Base-by-base conservation (phyloP, 192 early-diverging fungal genomes). In the Coemansia sp. region DNA sequence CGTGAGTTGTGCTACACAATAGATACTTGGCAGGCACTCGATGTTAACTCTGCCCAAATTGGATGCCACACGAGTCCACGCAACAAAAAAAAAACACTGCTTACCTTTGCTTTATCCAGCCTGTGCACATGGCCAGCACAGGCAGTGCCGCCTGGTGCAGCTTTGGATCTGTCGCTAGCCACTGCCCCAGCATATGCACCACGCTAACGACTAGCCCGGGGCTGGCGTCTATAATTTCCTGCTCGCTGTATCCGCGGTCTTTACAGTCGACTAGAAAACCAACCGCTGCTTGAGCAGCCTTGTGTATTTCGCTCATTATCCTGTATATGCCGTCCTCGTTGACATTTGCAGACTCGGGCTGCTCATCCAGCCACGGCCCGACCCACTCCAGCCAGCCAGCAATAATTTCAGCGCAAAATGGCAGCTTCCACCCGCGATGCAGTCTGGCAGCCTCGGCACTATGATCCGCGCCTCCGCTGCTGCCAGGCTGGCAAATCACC, bases 121-220 rank as follows among this genome's bases (percentile, higher is more conserved):
- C 9, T 11, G 70, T 42, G 26, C 64, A 72, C 70, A 79, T 79
- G 42, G 69, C n/a, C 26, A 78, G 50, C 8, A 79, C 32, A 8
- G 76, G 76, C 33, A 66, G 17, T 8, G 70, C 76, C 1, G 34
- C 22, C 21, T 50, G 43, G 59, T 79, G 76, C 8, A 79, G 43
- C 29, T 66, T 72, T 6, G 76, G 67, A 29, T 79, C 76, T 7
- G 76, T 79, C n/a, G 76, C 61, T 12, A 79, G 63, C 76, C 76
- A 79, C 48, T 36, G 53, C 3, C 56, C 59, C 18, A 79, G 56
- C 11, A 79, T 48, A 40, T 53, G 76, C 36, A 60, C 55, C 5
- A 27, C 24, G 60, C 70, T 59, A 1, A 68, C 44, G 8, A 69
- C 58, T 9, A 79, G 38, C 33, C 56, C 70, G 2, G 70, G 59